Conservation (phyloP, 176 grass and related monocot genomes). For the Cenchrus americanus region DNA sequence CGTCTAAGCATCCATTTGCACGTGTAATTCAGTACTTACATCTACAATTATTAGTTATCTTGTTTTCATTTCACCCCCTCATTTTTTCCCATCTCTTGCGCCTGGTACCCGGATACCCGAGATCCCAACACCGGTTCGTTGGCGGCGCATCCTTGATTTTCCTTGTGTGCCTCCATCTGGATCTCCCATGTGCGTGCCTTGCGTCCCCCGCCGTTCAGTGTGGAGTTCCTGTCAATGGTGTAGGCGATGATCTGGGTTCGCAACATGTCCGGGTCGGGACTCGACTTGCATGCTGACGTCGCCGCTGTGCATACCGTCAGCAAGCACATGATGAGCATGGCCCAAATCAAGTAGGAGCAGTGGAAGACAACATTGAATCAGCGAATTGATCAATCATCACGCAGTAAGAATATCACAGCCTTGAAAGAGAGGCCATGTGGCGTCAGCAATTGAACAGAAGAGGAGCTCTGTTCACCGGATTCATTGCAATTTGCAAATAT, state of each 20-base stretch:
- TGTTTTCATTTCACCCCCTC: no score
- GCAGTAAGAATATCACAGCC: no score
- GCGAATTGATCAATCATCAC: not conserved
- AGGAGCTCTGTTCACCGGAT: not conserved
- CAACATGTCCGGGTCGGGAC: slow-evolving; percentile 63
- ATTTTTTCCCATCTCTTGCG: no score
- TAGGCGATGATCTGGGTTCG: slow-evolving; percentile 91
- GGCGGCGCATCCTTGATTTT: no score
- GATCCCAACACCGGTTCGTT: no score
- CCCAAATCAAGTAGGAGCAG: slow-evolving; percentile 72
- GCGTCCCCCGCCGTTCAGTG: slow-evolving; percentile 35
- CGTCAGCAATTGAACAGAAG: slow-evolving; percentile 22
- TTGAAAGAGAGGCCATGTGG: not conserved
- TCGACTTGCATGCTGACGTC: slow-evolving; percentile 26
- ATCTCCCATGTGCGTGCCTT: no score
- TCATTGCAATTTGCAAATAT: not conserved
- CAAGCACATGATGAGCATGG: slow-evolving; percentile 64
- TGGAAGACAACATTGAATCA: not conserved
- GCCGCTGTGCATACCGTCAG: slow-evolving; percentile 47
- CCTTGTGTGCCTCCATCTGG: no score
- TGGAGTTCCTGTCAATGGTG: slow-evolving; percentile 73
- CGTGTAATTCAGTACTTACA: no score
- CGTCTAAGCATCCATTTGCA: no score
- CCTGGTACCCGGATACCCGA: no score
- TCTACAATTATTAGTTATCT: no score